Conservation (phyloP, 768 basidiomycete genomes). For the Boletus sensibilis region DNA sequence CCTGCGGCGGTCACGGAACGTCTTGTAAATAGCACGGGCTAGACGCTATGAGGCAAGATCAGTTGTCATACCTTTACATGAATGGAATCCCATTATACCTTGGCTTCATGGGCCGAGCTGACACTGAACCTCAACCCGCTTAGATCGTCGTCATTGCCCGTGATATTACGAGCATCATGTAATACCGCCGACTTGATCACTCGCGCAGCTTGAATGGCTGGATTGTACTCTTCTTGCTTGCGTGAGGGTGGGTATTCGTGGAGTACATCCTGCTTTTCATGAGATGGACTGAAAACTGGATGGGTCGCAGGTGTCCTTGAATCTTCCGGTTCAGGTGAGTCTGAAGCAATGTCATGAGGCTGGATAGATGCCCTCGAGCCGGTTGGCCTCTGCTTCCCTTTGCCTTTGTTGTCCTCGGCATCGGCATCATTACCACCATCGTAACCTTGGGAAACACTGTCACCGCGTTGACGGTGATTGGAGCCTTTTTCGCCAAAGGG, state of each 20-base stretch:
- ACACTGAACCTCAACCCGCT: constrained; percentile 52
- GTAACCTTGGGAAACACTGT: constrained; percentile 22
- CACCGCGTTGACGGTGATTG: constrained; percentile 30
- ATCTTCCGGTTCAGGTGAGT: constrained; percentile 13
- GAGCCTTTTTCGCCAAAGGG: constrained; percentile 47
- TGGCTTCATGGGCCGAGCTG: constrained; percentile 62
- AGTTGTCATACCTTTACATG: background rate
- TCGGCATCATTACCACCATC: constrained; percentile 35
- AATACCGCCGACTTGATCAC: constrained; percentile 65
- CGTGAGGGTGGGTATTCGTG: constrained; percentile 44
- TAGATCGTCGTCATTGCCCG: constrained; percentile 45
- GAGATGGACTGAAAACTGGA: constrained; percentile 1
- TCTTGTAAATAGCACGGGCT: constrained; percentile 62
- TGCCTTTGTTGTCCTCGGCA: constrained; percentile 30
- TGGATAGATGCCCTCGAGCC: background rate
- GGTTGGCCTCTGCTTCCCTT: constrained; percentile 27
- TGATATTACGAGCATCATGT: constrained; percentile 74
- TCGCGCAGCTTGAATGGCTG: constrained; percentile 57
- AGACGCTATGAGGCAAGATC: constrained; percentile 47
- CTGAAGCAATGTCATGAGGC: constrained; percentile 3
- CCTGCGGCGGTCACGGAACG: constrained; percentile 55
- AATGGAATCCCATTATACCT: constrained; percentile 37
- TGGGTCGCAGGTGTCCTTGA: constrained; percentile 6
- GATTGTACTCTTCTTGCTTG: constrained; percentile 35
- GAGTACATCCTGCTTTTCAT: constrained; percentile 4